Evolutionary conservation across 192 early-diverging fungal species (phyloP), one percentile per base, ranked within the genome.

Genomic region (Phycomyces nitens): DNA sequence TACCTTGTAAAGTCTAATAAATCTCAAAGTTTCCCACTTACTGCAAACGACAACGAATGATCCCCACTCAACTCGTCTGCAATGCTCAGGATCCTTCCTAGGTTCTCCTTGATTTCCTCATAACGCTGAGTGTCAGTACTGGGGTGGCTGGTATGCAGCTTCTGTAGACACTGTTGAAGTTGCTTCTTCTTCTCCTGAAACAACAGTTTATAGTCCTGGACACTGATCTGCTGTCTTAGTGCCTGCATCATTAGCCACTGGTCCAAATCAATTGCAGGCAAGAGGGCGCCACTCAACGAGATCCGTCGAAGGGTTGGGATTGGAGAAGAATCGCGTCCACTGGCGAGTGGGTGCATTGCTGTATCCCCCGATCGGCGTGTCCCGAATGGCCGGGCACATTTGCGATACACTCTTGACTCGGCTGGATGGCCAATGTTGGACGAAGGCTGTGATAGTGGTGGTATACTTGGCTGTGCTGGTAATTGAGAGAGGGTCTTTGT

Each of bases 21-120:
- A 24, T 24, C 23, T 4, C 11, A 3, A 26, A 53, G 1, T 12
- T 20, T 50, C 41, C 16, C 5, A 62, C 58, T 62, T 51, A 69
- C 67, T 5, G 43, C 55, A 49, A 69, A 69, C 38, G 53, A 14
- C 16, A 60, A 24, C 4, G 53, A 41, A 56, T 56, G 58, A 57
- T 69, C 67, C 3, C 58, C 67, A 16, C 67, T 69, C 60, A 69
- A 40, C 20, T 62, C 58, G 23, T 69, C 60, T 16, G 67, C 67
- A 7, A 62, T n/a, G 11, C 34, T 51, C 14, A 69, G 23, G 6
- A 69, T 53, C 7, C 27, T 55, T 20, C 51, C 62, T 51, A 69
- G n/a, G 5, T 47, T 44, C 1, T 41, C 67, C 18, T 59, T 43
- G 18, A 69, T 49, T 40, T 12, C 29, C 1, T 69, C 60, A 56